Percentiles rank a stretch among this genome's conserved stretches.
Conservation (phyloP, 2,329 filamentous ascomycete genomes). For the Cytospora piceae region DNA sequence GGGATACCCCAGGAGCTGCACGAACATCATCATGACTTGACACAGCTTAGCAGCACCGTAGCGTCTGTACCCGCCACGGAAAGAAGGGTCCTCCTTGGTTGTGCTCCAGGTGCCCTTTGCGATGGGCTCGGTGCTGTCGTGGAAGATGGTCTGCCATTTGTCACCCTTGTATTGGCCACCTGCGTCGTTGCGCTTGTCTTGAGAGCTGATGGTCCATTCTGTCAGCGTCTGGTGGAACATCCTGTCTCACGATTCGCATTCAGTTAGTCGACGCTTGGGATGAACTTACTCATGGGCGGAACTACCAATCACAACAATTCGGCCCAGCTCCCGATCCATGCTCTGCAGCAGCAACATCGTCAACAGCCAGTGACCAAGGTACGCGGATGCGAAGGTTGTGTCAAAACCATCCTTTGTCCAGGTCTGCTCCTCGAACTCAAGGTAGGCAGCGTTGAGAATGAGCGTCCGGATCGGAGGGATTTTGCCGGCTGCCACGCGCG, state of each 20-base stretch:
- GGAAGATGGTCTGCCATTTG: constrained; percentile 36
- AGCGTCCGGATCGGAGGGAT: constrained; percentile 45
- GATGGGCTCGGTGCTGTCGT: constrained; percentile 32
- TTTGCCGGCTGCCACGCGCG: constrained; percentile 37
- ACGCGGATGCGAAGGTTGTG: constrained; percentile 32
- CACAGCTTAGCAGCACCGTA: constrained; percentile 41
- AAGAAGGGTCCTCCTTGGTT: constrained; percentile 32
- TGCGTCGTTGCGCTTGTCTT: too few species aligned
- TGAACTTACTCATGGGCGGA: too few species aligned
- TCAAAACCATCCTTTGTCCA: constrained; percentile 27
- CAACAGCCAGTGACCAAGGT: constrained; percentile 35
- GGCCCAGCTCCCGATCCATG: constrained; percentile 33
- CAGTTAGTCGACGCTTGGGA: constrained; percentile 29
- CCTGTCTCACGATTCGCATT: too few species aligned
- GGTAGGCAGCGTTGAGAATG: constrained; percentile 42
- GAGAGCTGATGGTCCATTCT: too few species aligned
- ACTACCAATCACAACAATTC: too few species aligned
- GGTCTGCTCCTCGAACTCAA: constrained; percentile 34
- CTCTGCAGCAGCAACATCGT: constrained; percentile 34
- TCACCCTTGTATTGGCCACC: too few species aligned
- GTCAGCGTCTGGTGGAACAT: too few species aligned
- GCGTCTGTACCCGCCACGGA: constrained; percentile 34
- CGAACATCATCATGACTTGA: constrained; percentile 39
- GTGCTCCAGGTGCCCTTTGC: constrained; percentile 37
- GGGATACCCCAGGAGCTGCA: constrained; percentile 23